Conservation (phyloP, 495 filamentous ascomycete genomes). For the Tuber indicum region DNA sequence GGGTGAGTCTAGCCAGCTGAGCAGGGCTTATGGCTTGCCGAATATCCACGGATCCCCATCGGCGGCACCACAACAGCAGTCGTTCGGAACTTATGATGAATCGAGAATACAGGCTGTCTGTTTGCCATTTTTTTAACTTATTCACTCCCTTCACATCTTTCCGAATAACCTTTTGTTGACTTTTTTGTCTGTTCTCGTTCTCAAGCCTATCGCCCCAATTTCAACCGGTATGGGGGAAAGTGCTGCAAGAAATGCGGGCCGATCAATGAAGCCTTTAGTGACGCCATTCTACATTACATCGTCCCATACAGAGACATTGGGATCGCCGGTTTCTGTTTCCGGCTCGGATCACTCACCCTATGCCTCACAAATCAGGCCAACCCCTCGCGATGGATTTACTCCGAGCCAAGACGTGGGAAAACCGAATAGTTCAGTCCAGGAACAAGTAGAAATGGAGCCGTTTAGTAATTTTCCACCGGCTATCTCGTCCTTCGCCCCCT, state of each 20-base stretch:
- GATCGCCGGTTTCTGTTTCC: conserved; percentile 13
- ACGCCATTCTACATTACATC: conserved; percentile 25
- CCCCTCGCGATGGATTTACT: neutral
- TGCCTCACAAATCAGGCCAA: conserved; percentile 11
- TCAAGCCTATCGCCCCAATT: conserved; percentile 21
- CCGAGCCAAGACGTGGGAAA: neutral
- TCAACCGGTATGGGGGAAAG: conserved; percentile 11
- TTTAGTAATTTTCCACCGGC: conserved; percentile 13
- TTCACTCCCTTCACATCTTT: conserved; percentile 2
- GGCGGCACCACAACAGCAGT: conserved; percentile 15
- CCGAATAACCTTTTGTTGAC: conserved; percentile 19
- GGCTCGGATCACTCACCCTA: conserved; percentile 20
- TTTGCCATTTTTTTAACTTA: conserved; percentile 8
- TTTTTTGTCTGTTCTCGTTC: conserved; percentile 13
- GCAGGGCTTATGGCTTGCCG: conserved; percentile 21
- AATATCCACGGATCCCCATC: conserved; percentile 13
- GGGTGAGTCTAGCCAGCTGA: conserved; percentile 14
- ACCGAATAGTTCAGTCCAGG: conserved; percentile 19
- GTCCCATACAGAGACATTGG: conserved; percentile 13
- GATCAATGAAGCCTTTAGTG: conserved; percentile 22
- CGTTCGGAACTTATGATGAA: conserved; percentile 21
- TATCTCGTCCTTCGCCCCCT: conserved; percentile 9
- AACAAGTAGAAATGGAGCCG: conserved; percentile 14
- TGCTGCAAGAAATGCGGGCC: conserved; percentile 9
- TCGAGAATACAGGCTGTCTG: conserved; percentile 15